A percentile compares a stretch with the other conserved stretches of the same genome.
phyloP scores from a whole-genome alignment of 208 protist species.

The Trypanosoma mega region DNA sequence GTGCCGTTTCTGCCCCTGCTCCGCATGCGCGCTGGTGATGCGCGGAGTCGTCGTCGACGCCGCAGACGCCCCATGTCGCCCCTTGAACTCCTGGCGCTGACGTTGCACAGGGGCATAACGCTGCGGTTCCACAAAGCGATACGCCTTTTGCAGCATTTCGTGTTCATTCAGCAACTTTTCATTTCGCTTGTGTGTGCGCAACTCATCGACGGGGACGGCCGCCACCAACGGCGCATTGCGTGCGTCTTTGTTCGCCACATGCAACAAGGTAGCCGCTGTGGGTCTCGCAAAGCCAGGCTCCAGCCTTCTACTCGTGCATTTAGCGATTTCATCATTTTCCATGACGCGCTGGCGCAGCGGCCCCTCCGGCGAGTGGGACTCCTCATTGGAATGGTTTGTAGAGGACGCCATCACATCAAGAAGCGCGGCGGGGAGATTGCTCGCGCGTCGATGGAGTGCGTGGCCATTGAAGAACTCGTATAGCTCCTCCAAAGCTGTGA shows the following conservation, averaged over 20 bases:
- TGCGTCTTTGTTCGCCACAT: conserved; percentile 35
- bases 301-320: conserved; percentile 25
- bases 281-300: conserved; percentile 60
- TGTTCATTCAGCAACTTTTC: conserved; percentile 57
- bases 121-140: conserved; percentile 13
- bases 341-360: conserved; percentile 41
- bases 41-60: not conserved
- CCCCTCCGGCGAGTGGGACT: too few relatives aligned
- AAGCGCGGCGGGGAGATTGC: not conserved
- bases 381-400: too few relatives aligned
- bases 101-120: conserved; percentile 21
- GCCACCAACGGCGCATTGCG: conserved; percentile 31
- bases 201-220: conserved; percentile 45
- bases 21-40: not conserved
- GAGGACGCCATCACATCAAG: conserved; percentile 9
- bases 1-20: not conserved
- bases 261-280: conserved; percentile 62
- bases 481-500: conserved; percentile 60
- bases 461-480: conserved; percentile 80
- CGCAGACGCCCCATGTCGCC: too few relatives aligned
- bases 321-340: conserved; percentile 59
- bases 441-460: conserved; percentile 28
- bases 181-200: conserved; percentile 37
- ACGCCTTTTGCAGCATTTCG: conserved; percentile 38
- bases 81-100: too few relatives aligned